Conservation (phyloP, 768 basidiomycete species). For the Leccinum disarticulatum region DNA sequence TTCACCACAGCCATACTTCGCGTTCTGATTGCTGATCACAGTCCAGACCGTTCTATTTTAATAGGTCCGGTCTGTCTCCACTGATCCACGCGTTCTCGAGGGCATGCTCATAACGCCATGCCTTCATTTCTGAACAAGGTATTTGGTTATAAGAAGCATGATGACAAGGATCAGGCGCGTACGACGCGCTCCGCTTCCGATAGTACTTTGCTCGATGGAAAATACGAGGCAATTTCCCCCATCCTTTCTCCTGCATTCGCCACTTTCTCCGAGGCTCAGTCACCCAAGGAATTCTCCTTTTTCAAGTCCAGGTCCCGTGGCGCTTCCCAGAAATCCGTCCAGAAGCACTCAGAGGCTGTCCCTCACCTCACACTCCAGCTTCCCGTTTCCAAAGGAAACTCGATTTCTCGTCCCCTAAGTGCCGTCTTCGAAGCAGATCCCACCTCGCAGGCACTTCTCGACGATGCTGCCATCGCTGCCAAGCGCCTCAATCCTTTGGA, state of each 20-base stretch:
- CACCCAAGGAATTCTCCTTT: conserved; percentile 45
- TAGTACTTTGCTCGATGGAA: conserved; percentile 62
- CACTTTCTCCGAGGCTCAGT: conserved; percentile 17
- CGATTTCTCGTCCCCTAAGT: conserved; percentile 47
- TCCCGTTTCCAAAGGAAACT: conserved; percentile 49
- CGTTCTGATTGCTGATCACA: conserved; percentile 5
- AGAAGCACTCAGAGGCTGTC: conserved; percentile 33
- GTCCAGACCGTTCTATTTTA: conserved; percentile 3
- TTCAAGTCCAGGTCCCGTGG: conserved; percentile 49
- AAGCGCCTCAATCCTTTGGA: conserved; percentile 62
- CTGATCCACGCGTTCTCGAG: conserved; percentile 13
- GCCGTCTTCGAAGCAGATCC: conserved; percentile 62
- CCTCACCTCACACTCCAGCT: conserved; percentile 68
- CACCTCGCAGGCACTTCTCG: conserved; percentile 44
- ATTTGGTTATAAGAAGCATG: conserved; percentile 70
- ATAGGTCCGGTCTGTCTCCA: conserved; percentile 7
- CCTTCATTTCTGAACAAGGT: conserved; percentile 77
- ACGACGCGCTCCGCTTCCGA: conserved; percentile 38
- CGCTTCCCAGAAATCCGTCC: conserved; percentile 34
- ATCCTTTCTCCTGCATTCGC: conserved; percentile 35
- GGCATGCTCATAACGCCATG: conserved; percentile 34
- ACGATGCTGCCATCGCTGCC: conserved; percentile 56
- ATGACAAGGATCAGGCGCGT: conserved; percentile 42
- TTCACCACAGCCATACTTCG: neutral
- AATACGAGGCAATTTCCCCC: conserved; percentile 69